phyloP scores from a whole-genome alignment of 2,329 filamentous ascomycete species.

The Lecanosticta acicola region DNA sequence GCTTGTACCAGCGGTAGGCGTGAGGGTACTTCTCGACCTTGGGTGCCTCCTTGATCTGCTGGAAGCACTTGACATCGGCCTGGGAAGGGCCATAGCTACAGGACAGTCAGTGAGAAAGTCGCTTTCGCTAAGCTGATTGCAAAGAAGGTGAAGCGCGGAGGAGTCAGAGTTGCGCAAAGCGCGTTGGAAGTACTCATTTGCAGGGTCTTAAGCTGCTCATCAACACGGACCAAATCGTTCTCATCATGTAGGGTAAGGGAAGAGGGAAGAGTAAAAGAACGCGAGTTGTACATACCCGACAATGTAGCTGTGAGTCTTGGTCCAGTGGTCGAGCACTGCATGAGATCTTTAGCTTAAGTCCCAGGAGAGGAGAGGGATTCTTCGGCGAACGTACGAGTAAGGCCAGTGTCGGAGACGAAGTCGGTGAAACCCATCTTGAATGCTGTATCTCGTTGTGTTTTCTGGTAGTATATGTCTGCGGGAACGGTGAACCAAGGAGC shows the following conservation, averaged over 20 bases:
- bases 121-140: not conserved
- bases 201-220: constrained; percentile 91
- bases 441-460: constrained; percentile 1
- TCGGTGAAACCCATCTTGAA: constrained; percentile 64
- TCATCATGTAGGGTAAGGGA: constrained; percentile 59
- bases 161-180: constrained; percentile 70
- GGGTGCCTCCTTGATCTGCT: constrained; percentile 72
- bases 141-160: not conserved
- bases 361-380: constrained; percentile 6
- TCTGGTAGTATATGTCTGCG: too few species aligned
- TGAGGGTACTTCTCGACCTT: constrained; percentile 83
- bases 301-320: constrained; percentile 73
- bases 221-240: constrained; percentile 90
- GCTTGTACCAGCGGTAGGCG: constrained; percentile 97
- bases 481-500: too few species aligned
- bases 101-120: constrained; percentile 8
- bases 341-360: constrained; percentile 11
- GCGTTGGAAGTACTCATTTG: constrained; percentile 72
- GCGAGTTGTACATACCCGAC: constrained; percentile 61
- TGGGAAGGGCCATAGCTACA: constrained; percentile 67
- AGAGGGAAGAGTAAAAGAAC: constrained; percentile 22
- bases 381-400: constrained; percentile 47
- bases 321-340: constrained; percentile 65
- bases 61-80: constrained; percentile 94
- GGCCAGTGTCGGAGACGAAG: constrained; percentile 60